Conservation (phyloP, 2,329 filamentous ascomycete species). For the Myriangium duriaei region DNA sequence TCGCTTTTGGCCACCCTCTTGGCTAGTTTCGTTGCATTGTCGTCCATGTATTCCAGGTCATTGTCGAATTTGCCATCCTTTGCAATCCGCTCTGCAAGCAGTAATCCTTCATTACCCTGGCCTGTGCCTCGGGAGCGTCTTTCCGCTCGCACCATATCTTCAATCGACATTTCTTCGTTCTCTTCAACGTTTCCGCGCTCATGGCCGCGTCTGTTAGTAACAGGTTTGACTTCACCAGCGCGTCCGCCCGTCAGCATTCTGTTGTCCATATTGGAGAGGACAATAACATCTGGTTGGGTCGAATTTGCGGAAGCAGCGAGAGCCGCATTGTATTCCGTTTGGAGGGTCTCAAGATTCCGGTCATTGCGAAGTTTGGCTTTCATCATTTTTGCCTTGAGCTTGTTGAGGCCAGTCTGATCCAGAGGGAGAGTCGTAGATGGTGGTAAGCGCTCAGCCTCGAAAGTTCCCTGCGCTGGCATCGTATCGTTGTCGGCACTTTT, state of each 20-base stretch:
- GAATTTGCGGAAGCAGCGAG: conserved; percentile 46
- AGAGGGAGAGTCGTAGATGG: conserved; percentile 40
- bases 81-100: conserved; percentile 83
- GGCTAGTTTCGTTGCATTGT: conserved; percentile 84
- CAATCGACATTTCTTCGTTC: conserved; percentile 90
- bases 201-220: conserved; percentile 68
- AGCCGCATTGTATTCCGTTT: conserved; percentile 72
- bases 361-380: conserved; percentile 79
- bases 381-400: conserved; percentile 87
- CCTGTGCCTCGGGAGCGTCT: conserved; percentile 65
- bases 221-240: conserved; percentile 60
- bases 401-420: conserved; percentile 72
- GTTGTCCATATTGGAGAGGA: conserved; percentile 79
- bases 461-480: conserved; percentile 38
- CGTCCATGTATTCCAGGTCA: conserved; percentile 93
- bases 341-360: conserved; percentile 61
- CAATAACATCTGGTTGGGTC: conserved; percentile 56
- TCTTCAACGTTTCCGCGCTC: conserved; percentile 78
- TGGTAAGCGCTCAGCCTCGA: conserved; percentile 45
- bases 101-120: conserved; percentile 61
- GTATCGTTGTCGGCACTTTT: conserved; percentile 19
- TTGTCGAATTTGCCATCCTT: conserved; percentile 86
- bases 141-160: conserved; percentile 95
- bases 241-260: conserved; percentile 70
- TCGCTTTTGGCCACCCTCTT: conserved; percentile 79